Evolutionary conservation across 73 alveolate species (phyloP).

Genomic region (Diophrys appendiculata): DNA sequence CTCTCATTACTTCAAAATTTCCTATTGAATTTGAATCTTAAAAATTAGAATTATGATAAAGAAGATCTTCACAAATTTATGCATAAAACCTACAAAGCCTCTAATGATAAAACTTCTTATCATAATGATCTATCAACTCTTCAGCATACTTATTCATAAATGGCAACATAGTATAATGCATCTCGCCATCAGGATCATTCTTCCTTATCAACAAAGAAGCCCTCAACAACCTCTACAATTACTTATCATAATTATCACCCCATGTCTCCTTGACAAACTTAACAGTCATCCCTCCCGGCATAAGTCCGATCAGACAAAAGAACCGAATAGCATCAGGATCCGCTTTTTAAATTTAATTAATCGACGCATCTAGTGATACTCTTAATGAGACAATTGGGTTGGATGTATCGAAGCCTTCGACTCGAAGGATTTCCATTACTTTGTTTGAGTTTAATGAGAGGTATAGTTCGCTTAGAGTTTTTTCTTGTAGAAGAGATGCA

Average conservation of each 20-base stretch:
- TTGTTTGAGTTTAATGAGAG: slow-evolving; percentile 20
- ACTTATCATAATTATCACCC: slow-evolving; percentile 22
- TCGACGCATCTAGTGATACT: slow-evolving; percentile 34
- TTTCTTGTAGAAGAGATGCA: slow-evolving; percentile 28
- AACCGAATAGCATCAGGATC: slow-evolving; percentile 39
- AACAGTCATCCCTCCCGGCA: slow-evolving; percentile 51
- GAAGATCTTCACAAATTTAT: not conserved
- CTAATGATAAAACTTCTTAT: not conserved
- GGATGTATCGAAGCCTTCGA: slow-evolving; percentile 38
- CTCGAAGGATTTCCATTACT: slow-evolving; percentile 35
- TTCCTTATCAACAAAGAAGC: slow-evolving; percentile 38
- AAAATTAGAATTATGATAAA: not conserved
- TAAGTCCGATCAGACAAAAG: slow-evolving; percentile 36
- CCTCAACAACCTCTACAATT: slow-evolving; percentile 20
- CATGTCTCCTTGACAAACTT: slow-evolving; percentile 19
- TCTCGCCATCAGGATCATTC: slow-evolving; percentile 22
- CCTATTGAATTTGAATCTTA: not conserved
- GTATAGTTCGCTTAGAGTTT: slow-evolving; percentile 29
- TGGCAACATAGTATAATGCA: slow-evolving; percentile 1
- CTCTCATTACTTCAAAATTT: not conserved
- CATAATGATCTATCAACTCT: not conserved
- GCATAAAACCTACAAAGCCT: not conserved
- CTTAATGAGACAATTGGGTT: slow-evolving; percentile 41
- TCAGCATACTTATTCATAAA: slow-evolving; percentile 7
- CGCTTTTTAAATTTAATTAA: slow-evolving; percentile 17